Conservation (phyloP, 176 grass and related monocot genomes). For the Eleusine coracana region DNA sequence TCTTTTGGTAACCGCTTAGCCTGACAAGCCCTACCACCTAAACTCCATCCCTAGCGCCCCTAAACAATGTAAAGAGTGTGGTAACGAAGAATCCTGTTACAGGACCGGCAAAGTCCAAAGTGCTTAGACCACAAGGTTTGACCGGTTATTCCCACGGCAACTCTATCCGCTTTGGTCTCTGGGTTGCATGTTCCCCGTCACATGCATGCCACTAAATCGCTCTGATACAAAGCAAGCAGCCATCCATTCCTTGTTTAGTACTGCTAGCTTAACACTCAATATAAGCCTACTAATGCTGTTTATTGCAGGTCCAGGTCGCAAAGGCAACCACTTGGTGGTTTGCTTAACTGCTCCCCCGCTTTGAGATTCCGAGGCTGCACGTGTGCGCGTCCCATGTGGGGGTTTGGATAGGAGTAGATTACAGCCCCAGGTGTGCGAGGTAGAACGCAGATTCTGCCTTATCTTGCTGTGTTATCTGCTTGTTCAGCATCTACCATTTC, state of each 20-base stretch:
- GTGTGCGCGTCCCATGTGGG: slow-evolving; percentile 15
- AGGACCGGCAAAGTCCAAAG: background rate
- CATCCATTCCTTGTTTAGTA: background rate
- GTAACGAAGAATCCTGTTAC: background rate
- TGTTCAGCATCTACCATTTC: background rate
- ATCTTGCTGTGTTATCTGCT: slow-evolving; percentile 5
- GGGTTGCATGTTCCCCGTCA: slow-evolving; percentile 4
- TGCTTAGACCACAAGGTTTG: slow-evolving; percentile 48
- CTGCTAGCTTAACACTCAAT: background rate
- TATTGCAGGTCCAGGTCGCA: background rate
- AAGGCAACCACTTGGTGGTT: background rate
- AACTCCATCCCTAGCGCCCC: background rate
- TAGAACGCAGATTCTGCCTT: slow-evolving; percentile 40
- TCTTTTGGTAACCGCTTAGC: too few relatives aligned
- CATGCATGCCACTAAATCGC: slow-evolving; percentile 5
- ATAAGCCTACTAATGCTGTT: background rate
- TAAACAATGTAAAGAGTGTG: background rate
- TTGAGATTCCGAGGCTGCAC: slow-evolving; percentile 14
- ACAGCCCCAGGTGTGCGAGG: background rate
- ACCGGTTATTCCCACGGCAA: background rate
- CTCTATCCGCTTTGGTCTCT: slow-evolving; percentile 6
- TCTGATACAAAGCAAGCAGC: background rate
- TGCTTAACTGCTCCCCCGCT: slow-evolving; percentile 8
- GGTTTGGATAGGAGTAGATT: background rate
- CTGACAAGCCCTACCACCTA: too few relatives aligned